A percentile compares a stretch with the other conserved stretches of the same genome.
Conservation (phyloP, 2,329 filamentous ascomycete species). For the Colletotrichum horii region DNA sequence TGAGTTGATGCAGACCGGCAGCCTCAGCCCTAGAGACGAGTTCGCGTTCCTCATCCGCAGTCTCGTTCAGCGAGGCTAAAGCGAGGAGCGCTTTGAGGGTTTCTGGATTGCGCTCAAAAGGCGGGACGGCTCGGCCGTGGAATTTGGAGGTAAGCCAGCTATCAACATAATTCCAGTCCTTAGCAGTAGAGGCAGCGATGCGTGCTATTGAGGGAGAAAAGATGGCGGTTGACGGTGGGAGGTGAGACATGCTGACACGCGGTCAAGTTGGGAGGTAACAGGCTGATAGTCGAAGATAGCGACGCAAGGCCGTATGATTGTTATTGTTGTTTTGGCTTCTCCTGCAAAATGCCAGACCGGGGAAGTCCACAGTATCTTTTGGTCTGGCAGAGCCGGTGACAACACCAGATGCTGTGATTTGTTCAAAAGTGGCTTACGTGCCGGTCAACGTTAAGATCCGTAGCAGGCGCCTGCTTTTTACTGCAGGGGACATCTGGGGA, state of each 20-base stretch:
- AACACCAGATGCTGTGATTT: background rate
- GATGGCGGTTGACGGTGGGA: slow-evolving; percentile 54
- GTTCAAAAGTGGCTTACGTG: background rate
- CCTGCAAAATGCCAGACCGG: background rate
- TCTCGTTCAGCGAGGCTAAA: slow-evolving; percentile 77
- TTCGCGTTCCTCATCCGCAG: slow-evolving; percentile 72
- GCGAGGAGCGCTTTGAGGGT: slow-evolving; percentile 79
- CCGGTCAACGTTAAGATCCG: background rate
- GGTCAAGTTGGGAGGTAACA: background rate
- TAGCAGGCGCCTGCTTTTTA: background rate
- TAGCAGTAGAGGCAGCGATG: slow-evolving; percentile 79
- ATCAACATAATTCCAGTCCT: slow-evolving; percentile 91
- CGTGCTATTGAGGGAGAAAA: slow-evolving; percentile 74
- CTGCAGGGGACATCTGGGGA: too few relatives aligned
- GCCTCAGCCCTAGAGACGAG: slow-evolving; percentile 64
- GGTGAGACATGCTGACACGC: slow-evolving; percentile 38
- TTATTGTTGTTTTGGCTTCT: background rate
- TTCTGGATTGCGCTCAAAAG: slow-evolving; percentile 86
- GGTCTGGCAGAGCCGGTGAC: background rate
- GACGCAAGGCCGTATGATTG: background rate
- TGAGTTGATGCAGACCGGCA: slow-evolving; percentile 60
- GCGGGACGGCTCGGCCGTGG: slow-evolving; percentile 64
- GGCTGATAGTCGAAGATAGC: background rate
- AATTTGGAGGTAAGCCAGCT: slow-evolving; percentile 80
- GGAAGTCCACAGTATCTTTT: background rate